Conservation (phyloP, 768 basidiomycete species). For the Postia placenta region DNA sequence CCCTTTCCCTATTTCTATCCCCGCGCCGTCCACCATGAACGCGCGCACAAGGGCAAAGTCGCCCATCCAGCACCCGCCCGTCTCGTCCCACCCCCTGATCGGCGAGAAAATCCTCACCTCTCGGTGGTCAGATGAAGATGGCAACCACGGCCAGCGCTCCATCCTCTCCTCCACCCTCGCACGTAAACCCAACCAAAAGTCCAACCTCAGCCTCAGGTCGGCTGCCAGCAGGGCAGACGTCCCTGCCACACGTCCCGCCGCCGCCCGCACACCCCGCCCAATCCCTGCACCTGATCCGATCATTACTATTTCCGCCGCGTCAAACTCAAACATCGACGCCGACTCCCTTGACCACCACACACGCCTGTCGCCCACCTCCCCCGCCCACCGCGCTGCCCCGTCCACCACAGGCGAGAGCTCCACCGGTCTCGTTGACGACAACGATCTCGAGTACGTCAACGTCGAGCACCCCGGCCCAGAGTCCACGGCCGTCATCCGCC, state of each 20-base stretch:
- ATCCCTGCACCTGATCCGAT: constrained; percentile 39
- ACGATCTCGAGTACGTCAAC: constrained; percentile 67
- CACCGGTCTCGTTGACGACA: constrained; percentile 12
- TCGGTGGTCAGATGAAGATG: constrained; percentile 44
- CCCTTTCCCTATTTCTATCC: constrained; percentile 7
- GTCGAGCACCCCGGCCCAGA: constrained; percentile 28
- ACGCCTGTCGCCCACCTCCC: constrained; percentile 5
- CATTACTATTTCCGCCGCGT: constrained; percentile 42
- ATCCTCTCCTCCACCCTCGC: constrained; percentile 14
- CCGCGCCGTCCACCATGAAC: constrained; percentile 8
- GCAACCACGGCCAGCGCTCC: constrained; percentile 22
- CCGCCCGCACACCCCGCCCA: constrained; percentile 12
- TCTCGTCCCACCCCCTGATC: constrained; percentile 32
- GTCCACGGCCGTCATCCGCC: constrained; percentile 29
- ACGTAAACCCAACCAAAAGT: constrained; percentile 19
- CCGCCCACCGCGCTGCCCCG: constrained; percentile 6
- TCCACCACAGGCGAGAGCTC: constrained; percentile 5
- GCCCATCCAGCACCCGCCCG: constrained; percentile 22
- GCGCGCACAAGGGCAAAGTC: constrained; percentile 11
- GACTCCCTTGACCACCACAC: constrained; percentile 30
- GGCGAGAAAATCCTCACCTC: constrained; percentile 41
- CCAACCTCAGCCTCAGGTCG: constrained; percentile 26
- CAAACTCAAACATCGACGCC: constrained; percentile 6
- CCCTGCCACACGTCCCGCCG: not conserved
- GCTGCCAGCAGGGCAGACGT: constrained; percentile 5